Evolutionary conservation across 306 rosid genomes (phyloP), one percentile per base, ranked within the genome.

Genomic region (Vigna mungo): DNA sequence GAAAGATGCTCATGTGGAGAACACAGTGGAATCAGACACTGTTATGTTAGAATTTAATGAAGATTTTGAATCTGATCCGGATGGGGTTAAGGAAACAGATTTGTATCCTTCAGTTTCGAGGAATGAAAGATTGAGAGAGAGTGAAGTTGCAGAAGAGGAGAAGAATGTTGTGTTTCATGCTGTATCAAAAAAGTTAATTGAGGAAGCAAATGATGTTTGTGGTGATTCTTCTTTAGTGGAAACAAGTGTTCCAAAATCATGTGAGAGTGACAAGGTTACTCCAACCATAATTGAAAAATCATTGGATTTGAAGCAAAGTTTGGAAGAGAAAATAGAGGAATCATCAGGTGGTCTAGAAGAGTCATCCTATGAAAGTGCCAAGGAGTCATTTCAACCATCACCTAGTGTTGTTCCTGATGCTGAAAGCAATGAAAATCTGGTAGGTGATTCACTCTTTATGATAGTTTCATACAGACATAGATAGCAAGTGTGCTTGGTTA

Each of bases 351-450:
- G 65, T 7, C 63, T 46, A 71, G 88, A 74, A 53, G 61, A 74
- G 76, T 67, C 73, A 78, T 30, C 89, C 36, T 49, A 69, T 67
- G 87, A 44, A 60, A 86, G 70, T 69, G 80, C 64, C 56, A 68
- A 54, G 2, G 17, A 39, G 32, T 56, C 80, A 9, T 71, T 53
- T 78, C 90, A 71, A 80, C 78, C 82, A 63, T 34, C 65, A 49
- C 20, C 58, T n/a, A 39, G 66, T 82, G 78, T 72, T 68, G 78
- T 72, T 68, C 63, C 14, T 43, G 65, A 74, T 61, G 81, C 39
- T 73, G 85, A 82, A 66, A 76, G 52, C 78, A 49, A 54, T 52
- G 83, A 48, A 59, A 85, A 84, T 72, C 88, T 75, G 75, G 97
- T 91, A 44, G 27, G 85, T 48, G 27, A 27, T 75, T 66, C 4